Conservation (phyloP, 805 yeast species). For the Maudiozyma pseudohumilis region DNA sequence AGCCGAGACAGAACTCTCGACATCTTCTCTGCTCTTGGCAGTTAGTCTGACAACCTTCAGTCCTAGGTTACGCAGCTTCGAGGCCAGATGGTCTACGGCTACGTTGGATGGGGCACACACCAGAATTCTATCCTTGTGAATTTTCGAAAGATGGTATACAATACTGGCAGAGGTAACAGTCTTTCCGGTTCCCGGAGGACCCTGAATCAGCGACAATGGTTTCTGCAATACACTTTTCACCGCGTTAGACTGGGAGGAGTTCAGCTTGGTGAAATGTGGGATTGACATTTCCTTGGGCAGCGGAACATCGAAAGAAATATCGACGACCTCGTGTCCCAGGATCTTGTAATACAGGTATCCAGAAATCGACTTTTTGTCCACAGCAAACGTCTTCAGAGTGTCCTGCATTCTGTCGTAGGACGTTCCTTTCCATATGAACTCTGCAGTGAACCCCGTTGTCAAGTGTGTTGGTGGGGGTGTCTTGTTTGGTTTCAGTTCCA, state of each 20-base stretch:
- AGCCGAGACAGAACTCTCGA: slow-evolving; percentile 51
- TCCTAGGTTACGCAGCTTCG: slow-evolving; percentile 59
- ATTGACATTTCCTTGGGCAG: slow-evolving; percentile 54
- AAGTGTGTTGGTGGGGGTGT: slow-evolving; percentile 42
- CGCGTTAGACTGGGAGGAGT: slow-evolving; percentile 71
- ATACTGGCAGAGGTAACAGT: slow-evolving; percentile 89
- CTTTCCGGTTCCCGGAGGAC: slow-evolving; percentile 96
- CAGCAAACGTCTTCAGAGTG: slow-evolving; percentile 65
- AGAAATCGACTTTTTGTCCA: slow-evolving; percentile 56
- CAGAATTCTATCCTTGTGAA: slow-evolving; percentile 54
- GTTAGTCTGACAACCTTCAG: slow-evolving; percentile 67
- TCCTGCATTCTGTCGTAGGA: slow-evolving; percentile 76
- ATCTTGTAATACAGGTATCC: slow-evolving; percentile 67
- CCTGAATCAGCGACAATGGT: slow-evolving; percentile 79
- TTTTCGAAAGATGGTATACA: slow-evolving; percentile 59
- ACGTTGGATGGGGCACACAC: slow-evolving; percentile 96
- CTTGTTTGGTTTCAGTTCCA: slow-evolving; percentile 47
- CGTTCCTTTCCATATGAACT: slow-evolving; percentile 82
- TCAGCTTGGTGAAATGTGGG: slow-evolving; percentile 59
- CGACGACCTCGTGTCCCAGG: slow-evolving; percentile 68
- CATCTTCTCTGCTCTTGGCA: slow-evolving; percentile 74
- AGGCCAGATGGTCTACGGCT: slow-evolving; percentile 85
- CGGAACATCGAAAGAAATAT: slow-evolving; percentile 49
- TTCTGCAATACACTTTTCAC: slow-evolving; percentile 55
- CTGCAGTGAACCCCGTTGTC: slow-evolving; percentile 65